Base-by-base conservation (phyloP, 2,329 filamentous ascomycete species). In the Fusarium goolgardi region DNA sequence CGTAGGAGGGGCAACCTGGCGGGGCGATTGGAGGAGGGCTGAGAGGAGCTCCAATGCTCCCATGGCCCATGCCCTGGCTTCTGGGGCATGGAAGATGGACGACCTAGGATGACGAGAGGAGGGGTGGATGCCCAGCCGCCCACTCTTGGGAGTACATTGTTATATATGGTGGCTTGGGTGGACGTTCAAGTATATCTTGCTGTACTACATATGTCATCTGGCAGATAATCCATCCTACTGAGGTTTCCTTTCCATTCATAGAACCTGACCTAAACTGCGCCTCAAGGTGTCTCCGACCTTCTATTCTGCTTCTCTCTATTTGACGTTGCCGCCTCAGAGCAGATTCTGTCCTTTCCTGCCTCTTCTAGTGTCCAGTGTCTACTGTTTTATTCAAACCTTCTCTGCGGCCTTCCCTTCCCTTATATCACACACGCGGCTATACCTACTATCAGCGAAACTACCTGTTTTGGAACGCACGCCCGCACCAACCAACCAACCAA, bases 1-100 rank as follows among this genome's bases (percentile, higher is more conserved):
- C 54, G 71, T 73, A 72, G 71, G 71, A 73, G 71, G 71, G 71
- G 71, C 71, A 73, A 73, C 71, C 71, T 71, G 57, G 71, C 70
- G 68, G 71, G 70, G 58, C 37, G 52, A 39, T 60, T 60, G 39
- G 58, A 61, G 41, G 35, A 32, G 29, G 54, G 35, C 35, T 39
- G 35, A 39, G 35, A 21, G n/a, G 12, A 13, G 35, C n/a, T n/a
- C 35, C 27, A 29, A 29, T 29, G 27, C 27, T 1, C 27, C 27
- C 27, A 29, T 37, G n/a, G 35, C 18, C 35, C n/a, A 21, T n/a
- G 20, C 10, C n/a, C 35, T 6, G 4, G n/a, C 3, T 7, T 6
- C 35, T 5, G 21, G 21, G 46, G 46, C 46, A 49, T 49, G 21
- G 10, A 35, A 49, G 46, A 37, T 41, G 20, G 39, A 23, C 35